A percentile compares a stretch with the other conserved stretches of the same genome.
These are phyloP conservation scores for Alliaria petiolata DNA, from an alignment of 345 rosid genomes.

Conservation along the genomic window DNA sequence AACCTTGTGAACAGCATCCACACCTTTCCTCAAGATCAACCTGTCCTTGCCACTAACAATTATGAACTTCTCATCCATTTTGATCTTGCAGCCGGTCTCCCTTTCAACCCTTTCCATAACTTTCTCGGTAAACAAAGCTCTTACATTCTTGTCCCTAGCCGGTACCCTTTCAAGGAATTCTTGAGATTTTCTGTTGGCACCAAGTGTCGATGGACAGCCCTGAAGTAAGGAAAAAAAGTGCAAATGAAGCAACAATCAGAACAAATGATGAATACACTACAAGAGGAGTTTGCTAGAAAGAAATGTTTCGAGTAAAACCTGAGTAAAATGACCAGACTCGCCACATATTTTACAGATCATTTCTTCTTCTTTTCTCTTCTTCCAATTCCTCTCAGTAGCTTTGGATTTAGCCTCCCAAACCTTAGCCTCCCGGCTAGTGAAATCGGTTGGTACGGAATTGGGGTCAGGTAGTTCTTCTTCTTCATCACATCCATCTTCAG, in stretches of 20 bases:
- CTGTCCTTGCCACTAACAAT: slow-evolving; percentile 96
- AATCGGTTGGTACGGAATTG: slow-evolving; percentile 95
- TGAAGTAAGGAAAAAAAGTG: background rate
- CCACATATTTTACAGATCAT: slow-evolving; percentile 97
- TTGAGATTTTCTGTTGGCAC: slow-evolving; percentile 87
- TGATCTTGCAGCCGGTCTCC: slow-evolving; percentile 86
- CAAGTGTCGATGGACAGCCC: slow-evolving; percentile 99
- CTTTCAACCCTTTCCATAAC: slow-evolving; percentile 71
- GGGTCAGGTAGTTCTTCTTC: slow-evolving; percentile 83
- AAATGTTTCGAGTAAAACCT: no score
- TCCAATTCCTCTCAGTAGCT: slow-evolving; percentile 99
- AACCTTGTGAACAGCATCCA: slow-evolving; percentile 89
- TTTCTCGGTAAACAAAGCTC: slow-evolving; percentile 75
- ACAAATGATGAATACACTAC: background rate
- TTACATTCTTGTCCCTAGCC: slow-evolving; percentile 75
- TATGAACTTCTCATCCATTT: slow-evolving; percentile 89
- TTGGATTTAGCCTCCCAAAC: slow-evolving; percentile 99
- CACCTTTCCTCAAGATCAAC: slow-evolving; percentile 84
- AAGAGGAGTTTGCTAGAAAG: background rate
- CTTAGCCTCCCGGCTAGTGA: slow-evolving; percentile 97
- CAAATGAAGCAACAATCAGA: background rate
- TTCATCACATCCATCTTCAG: slow-evolving; percentile 61
- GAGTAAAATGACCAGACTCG: slow-evolving; percentile 97
- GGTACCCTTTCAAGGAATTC: slow-evolving; percentile 94
- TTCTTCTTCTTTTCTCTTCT: slow-evolving; percentile 98